A percentile compares a stretch with the other conserved stretches of the same genome.
These are phyloP conservation scores for Trichoderma sp. DNA, from an alignment of 2,329 filamentous ascomycete species.

Conservation along the genomic window DNA sequence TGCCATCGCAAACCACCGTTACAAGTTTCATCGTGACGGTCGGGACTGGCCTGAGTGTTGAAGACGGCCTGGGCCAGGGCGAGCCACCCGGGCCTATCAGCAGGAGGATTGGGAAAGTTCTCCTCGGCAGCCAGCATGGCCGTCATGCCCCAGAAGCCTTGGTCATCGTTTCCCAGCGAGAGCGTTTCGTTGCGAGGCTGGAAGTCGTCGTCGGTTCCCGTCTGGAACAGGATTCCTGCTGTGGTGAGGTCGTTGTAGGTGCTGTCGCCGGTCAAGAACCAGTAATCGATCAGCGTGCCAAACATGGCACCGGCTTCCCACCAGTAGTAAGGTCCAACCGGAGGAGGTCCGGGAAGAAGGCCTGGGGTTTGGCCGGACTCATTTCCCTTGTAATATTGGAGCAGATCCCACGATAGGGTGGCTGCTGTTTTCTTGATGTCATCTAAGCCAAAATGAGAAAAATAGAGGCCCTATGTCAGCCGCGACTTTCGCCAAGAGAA, in stretches of 20 bases:
- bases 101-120: conserved; percentile 57
- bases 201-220: conserved; percentile 55
- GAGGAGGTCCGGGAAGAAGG: conserved; percentile 52
- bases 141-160: conserved; percentile 68
- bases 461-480: conserved; percentile 15
- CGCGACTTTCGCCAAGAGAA: conserved; percentile 3
- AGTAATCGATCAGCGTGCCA: conserved; percentile 65
- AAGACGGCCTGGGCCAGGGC: conserved; percentile 66
- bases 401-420: conserved; percentile 46
- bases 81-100: conserved; percentile 54
- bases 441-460: conserved; percentile 29
- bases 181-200: conserved; percentile 57
- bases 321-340: conserved; percentile 60
- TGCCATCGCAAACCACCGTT: conserved; percentile 74
- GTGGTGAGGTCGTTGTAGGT: conserved; percentile 59
- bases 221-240: conserved; percentile 54
- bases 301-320: conserved; percentile 67
- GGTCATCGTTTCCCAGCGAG: conserved; percentile 64
- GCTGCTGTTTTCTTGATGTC: conserved; percentile 44
- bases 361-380: conserved; percentile 47
- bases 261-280: conserved; percentile 61
- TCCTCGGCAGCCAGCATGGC: conserved; percentile 61
- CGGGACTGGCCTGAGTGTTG: conserved; percentile 54
- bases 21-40: conserved; percentile 59
- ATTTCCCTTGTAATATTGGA: conserved; percentile 51